phyloP scores from a whole-genome alignment of 2,329 filamentous ascomycete species.

The Penicillium verrucosum region DNA sequence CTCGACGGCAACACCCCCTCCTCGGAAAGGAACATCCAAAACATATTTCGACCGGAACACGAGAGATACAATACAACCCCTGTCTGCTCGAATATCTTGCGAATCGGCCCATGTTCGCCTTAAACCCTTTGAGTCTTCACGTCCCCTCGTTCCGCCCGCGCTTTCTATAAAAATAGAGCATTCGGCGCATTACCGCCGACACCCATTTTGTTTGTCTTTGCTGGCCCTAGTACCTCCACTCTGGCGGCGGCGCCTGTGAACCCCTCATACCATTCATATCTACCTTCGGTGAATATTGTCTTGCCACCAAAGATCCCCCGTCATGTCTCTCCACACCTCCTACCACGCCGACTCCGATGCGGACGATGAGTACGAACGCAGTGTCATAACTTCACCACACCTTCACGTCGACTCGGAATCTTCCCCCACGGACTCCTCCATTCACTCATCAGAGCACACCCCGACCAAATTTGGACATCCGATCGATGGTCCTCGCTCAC shows the following conservation, averaged over 20 bases:
- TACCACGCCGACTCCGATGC: conserved; percentile 64
- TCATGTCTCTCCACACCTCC: conserved; percentile 45
- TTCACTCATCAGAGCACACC: conserved; percentile 59
- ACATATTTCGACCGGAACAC: neutral
- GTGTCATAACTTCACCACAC: conserved; percentile 56
- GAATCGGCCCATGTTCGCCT: conserved; percentile 5
- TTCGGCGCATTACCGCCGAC: conserved; percentile 14
- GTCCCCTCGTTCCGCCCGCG: conserved; percentile 2
- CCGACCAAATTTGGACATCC: conserved; percentile 58
- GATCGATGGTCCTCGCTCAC: conserved; percentile 51
- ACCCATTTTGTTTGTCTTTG: conserved; percentile 4
- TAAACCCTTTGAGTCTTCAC: neutral
- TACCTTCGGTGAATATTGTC: conserved; percentile 1
- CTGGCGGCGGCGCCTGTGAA: conserved; percentile 8
- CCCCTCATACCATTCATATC: neutral
- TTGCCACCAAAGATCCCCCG: neutral
- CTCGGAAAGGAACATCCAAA: conserved; percentile 6
- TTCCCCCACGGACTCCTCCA: conserved; percentile 57
- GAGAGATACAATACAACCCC: neutral
- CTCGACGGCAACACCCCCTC: conserved; percentile 1
- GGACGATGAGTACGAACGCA: conserved; percentile 64
- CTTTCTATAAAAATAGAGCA: conserved; percentile 7
- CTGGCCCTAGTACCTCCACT: neutral
- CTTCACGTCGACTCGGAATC: conserved; percentile 56
- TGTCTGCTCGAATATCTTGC: neutral